Conservation (phyloP, 768 basidiomycete genomes). For the Kwoniella sp. region DNA sequence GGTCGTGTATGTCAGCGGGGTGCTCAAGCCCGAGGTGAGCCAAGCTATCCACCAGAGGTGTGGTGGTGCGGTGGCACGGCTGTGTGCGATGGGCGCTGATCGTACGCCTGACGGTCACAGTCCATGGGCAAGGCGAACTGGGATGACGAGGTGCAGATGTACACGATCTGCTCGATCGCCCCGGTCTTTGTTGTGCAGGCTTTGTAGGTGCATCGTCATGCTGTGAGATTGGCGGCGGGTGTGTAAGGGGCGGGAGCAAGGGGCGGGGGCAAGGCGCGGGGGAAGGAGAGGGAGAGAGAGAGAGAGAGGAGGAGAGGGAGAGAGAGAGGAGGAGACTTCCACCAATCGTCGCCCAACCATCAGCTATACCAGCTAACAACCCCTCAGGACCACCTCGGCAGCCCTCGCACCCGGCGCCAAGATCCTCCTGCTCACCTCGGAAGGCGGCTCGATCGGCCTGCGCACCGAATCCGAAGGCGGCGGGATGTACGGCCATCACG, state of each 20-base stretch:
- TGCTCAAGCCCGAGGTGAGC: constrained; percentile 53
- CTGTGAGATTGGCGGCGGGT: neutral
- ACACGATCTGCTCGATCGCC: constrained; percentile 1
- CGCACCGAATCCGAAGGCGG: constrained; percentile 55
- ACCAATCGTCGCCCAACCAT: too few relatives aligned
- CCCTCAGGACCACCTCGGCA: too few relatives aligned
- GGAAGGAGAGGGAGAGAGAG: neutral
- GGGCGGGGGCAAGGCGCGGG: too few relatives aligned
- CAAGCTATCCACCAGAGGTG: too few relatives aligned
- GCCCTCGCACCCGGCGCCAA: constrained; percentile 49
- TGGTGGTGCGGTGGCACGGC: too few relatives aligned
- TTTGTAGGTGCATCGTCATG: neutral
- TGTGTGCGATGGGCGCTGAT: too few relatives aligned
- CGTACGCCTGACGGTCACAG: too few relatives aligned
- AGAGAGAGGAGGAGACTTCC: neutral
- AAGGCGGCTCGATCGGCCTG: constrained; percentile 54
- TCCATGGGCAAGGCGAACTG: constrained; percentile 50
- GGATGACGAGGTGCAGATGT: constrained; percentile 35
- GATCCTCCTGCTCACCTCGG: constrained; percentile 54
- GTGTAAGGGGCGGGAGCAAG: too few relatives aligned
- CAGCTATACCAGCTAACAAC: too few relatives aligned
- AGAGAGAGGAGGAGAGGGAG: neutral
- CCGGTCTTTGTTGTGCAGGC: neutral
- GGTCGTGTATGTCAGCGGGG: constrained; percentile 52
- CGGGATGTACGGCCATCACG: constrained; percentile 57